phyloP scores from a whole-genome alignment of 2,329 filamentous ascomycete genomes.

The Karstenula rhodostoma region DNA sequence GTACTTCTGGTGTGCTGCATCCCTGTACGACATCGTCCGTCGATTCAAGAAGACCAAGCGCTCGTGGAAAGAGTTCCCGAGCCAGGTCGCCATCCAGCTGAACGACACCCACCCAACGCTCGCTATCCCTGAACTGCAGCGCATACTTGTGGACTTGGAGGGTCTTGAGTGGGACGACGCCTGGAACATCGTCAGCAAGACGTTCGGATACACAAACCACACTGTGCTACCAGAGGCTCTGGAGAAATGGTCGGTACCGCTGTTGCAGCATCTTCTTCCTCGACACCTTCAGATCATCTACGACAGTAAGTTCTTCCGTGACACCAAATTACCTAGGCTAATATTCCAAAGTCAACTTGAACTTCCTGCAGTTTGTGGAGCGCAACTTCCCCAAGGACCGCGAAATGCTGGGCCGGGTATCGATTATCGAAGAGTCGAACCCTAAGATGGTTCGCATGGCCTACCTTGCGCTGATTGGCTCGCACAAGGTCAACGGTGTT shows the following conservation, averaged over 20 bases:
- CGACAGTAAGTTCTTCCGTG: constrained; percentile 16
- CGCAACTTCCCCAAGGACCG: constrained; percentile 88
- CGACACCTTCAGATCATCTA: constrained; percentile 75
- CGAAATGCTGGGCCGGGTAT: constrained; percentile 85
- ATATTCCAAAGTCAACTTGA: constrained; percentile 90
- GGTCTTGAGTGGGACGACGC: constrained; percentile 92
- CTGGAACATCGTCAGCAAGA: constrained; percentile 70
- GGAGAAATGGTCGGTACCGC: constrained; percentile 96
- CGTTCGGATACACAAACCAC: constrained; percentile 98
- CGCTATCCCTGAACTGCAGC: constrained; percentile 93
- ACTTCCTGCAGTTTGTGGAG: constrained; percentile 91
- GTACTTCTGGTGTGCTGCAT: constrained; percentile 99
- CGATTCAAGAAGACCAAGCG: constrained; percentile 98
- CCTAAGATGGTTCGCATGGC: constrained; percentile 99
- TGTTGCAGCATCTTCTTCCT: constrained; percentile 91
- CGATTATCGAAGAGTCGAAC: constrained; percentile 95
- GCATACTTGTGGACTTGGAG: constrained; percentile 88
- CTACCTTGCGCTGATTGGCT: constrained; percentile 91
- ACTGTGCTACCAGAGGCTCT: constrained; percentile 95
- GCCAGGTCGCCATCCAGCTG: constrained; percentile 95
- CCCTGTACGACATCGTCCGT: constrained; percentile 92
- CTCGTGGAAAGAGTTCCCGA: constrained; percentile 89
- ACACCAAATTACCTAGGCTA: constrained; percentile 69
- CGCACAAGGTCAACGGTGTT: constrained; percentile 99
- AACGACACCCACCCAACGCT: constrained; percentile 98